Conservation (phyloP, 192 early-diverging fungal species). For the Gaertneriomyces sp. region DNA sequence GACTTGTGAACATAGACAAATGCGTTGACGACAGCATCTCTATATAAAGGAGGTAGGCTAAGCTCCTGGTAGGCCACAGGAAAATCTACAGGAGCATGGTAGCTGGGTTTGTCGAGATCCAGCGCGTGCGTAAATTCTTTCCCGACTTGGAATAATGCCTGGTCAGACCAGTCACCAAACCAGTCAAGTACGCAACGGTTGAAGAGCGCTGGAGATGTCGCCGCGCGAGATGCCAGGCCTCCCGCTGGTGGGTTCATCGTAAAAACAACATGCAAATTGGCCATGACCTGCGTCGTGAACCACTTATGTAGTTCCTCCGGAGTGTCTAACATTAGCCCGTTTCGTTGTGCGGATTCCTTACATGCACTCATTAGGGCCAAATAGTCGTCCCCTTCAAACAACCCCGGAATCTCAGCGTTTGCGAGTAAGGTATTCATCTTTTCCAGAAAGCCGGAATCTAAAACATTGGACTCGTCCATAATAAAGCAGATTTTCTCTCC, state of each 20-base stretch:
- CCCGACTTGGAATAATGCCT: slow-evolving; percentile 98
- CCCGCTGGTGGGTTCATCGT: slow-evolving; percentile 99
- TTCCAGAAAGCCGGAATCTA: slow-evolving; percentile 98
- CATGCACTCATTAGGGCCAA: slow-evolving; percentile 89
- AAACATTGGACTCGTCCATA: slow-evolving; percentile 96
- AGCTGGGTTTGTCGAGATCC: slow-evolving; percentile 77
- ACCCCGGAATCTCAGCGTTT: slow-evolving; percentile 96
- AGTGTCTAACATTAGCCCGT: slow-evolving; percentile 91
- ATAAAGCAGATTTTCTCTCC: slow-evolving; percentile 98
- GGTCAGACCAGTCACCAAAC: slow-evolving; percentile 99
- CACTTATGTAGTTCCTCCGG: slow-evolving; percentile 94
- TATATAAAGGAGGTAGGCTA: slow-evolving; percentile 65
- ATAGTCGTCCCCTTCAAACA: slow-evolving; percentile 99
- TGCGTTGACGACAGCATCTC: slow-evolving; percentile 84
- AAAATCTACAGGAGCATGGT: slow-evolving; percentile 65
- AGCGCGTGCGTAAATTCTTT: slow-evolving; percentile 88
- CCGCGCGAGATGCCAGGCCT: slow-evolving; percentile 85
- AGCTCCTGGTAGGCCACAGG: slow-evolving; percentile 74
- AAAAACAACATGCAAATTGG: slow-evolving; percentile 97
- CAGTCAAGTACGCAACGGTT: slow-evolving; percentile 99
- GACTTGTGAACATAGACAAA: slow-evolving; percentile 93
- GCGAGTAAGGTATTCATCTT: slow-evolving; percentile 99
- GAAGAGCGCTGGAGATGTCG: slow-evolving; percentile 98
- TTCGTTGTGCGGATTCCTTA: slow-evolving; percentile 88
- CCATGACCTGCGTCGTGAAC: slow-evolving; percentile 95